phyloP scores from a whole-genome alignment of 1,284 basidiomycete genomes.

The Kwoniella shivajii region DNA sequence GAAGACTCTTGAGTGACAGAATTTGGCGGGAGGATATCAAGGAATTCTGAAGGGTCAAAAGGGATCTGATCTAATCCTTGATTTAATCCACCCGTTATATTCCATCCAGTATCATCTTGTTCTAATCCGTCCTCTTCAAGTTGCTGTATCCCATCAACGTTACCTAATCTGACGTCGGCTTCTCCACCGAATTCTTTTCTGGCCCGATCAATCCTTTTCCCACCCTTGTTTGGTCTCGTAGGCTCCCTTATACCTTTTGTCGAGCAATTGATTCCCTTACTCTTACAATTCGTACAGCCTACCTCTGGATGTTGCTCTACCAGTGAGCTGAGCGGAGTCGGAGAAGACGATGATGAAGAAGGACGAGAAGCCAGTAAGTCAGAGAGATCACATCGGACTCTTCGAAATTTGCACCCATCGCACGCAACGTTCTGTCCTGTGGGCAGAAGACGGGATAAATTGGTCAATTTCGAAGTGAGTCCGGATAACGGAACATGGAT shows the following conservation, averaged over 20 bases:
- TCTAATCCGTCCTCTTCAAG: not conserved
- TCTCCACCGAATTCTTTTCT: constrained; percentile 35
- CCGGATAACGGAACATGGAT: not conserved
- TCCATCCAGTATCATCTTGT: not conserved
- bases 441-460: not conserved
- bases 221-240: constrained; percentile 46
- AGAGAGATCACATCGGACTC: constrained; percentile 46
- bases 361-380: constrained; percentile 23
- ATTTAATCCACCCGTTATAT: too few species aligned
- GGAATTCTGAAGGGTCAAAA: not conserved
- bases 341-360: constrained; percentile 3
- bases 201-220: constrained; percentile 44
- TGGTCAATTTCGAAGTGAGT: not conserved
- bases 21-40: not conserved
- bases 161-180: not conserved
- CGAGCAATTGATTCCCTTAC: constrained; percentile 44
- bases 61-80: not conserved
- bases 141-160: not conserved
- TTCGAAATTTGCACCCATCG: constrained; percentile 41
- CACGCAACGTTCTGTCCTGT: constrained; percentile 47
- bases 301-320: constrained; percentile 37
- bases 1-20: not conserved
- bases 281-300: constrained; percentile 39
- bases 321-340: constrained; percentile 27
- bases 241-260: constrained; percentile 45